phyloP scores from a whole-genome alignment of 1,139 yeast species.

The Blastobotrys capitulatus region DNA sequence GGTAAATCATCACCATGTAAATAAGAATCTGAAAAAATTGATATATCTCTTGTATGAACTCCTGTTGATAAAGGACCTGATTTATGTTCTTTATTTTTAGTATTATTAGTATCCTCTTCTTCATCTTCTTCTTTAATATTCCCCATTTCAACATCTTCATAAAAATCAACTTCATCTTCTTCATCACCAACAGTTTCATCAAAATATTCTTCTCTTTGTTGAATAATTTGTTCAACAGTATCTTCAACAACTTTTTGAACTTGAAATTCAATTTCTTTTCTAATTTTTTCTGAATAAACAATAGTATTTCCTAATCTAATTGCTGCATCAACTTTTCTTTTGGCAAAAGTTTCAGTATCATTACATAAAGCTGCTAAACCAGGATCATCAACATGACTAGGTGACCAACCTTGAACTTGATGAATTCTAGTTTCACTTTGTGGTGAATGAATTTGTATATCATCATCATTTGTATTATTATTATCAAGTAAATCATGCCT shows the following conservation, averaged over 20 bases:
- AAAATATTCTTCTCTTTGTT: slow-evolving; percentile 18
- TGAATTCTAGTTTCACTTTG: slow-evolving; percentile 61
- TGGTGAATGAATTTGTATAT: slow-evolving; percentile 47
- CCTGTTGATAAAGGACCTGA: not conserved
- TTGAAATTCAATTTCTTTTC: slow-evolving; percentile 70
- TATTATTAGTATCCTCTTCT: not conserved
- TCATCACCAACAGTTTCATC: slow-evolving; percentile 24
- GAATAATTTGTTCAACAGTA: slow-evolving; percentile 46
- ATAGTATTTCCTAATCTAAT: slow-evolving; percentile 70
- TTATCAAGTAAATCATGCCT: slow-evolving; percentile 18
- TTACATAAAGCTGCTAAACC: slow-evolving; percentile 58
- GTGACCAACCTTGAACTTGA: slow-evolving; percentile 48
- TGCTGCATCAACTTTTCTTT: slow-evolving; percentile 68
- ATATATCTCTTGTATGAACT: not conserved
- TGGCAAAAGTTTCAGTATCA: slow-evolving; percentile 61
- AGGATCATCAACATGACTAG: slow-evolving; percentile 53
- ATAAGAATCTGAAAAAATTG: slow-evolving; percentile 9
- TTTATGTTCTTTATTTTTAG: not conserved
- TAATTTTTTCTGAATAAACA: slow-evolving; percentile 73
- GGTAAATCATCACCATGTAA: slow-evolving; percentile 8
- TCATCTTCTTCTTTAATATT: not conserved
- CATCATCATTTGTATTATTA: slow-evolving; percentile 20
- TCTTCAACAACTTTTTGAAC: slow-evolving; percentile 63
- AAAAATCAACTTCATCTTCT: slow-evolving; percentile 13
- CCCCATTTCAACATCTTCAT: slow-evolving; percentile 2